These are phyloP conservation scores for Stagonosporopsis vannaccii DNA, from an alignment of 2,329 filamentous ascomycete species.

Conservation along the genomic window DNA sequence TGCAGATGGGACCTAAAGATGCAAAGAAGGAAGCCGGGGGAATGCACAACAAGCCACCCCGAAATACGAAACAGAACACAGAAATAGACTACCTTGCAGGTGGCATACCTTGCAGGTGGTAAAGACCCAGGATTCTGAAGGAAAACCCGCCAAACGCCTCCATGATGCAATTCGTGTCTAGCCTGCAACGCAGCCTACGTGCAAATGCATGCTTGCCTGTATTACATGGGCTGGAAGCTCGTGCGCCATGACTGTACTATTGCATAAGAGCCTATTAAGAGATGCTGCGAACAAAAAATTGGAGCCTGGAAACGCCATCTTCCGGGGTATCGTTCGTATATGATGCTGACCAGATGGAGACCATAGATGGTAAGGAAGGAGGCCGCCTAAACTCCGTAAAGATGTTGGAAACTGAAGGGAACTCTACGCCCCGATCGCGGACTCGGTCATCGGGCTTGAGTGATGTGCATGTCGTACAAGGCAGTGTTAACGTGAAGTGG, in stretches of 20 bases:
- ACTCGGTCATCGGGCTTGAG: conserved; percentile 12
- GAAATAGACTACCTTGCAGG: background rate
- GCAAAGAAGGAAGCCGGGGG: background rate
- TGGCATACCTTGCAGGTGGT: background rate
- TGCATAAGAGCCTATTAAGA: conserved; percentile 27
- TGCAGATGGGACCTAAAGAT: conserved; percentile 16
- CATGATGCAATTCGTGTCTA: conserved; percentile 26
- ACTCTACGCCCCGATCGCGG: background rate
- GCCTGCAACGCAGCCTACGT: conserved; percentile 21
- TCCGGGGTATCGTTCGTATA: conserved; percentile 48
- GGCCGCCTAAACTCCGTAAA: conserved; percentile 27
- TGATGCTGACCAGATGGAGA: conserved; percentile 31
- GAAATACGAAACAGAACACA: too few species aligned
- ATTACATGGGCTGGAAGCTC: conserved; percentile 20
- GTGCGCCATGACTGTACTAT: conserved; percentile 23
- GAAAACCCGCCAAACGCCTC: conserved; percentile 16
- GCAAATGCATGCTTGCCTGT: conserved; percentile 22
- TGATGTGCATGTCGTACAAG: conserved; percentile 30
- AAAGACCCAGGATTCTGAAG: background rate
- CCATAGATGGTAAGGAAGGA: conserved; percentile 9
- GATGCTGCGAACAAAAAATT: conserved; percentile 13
- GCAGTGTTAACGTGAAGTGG: conserved; percentile 35
- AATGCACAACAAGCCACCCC: background rate
- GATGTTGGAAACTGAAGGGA: conserved; percentile 18
- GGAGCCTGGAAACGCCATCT: conserved; percentile 37